A percentile compares a stretch with the other conserved stretches of the same genome.
phyloP scores from a whole-genome alignment of 1,284 basidiomycete species.

The Cutaneotrichosporon cavernicola region DNA sequence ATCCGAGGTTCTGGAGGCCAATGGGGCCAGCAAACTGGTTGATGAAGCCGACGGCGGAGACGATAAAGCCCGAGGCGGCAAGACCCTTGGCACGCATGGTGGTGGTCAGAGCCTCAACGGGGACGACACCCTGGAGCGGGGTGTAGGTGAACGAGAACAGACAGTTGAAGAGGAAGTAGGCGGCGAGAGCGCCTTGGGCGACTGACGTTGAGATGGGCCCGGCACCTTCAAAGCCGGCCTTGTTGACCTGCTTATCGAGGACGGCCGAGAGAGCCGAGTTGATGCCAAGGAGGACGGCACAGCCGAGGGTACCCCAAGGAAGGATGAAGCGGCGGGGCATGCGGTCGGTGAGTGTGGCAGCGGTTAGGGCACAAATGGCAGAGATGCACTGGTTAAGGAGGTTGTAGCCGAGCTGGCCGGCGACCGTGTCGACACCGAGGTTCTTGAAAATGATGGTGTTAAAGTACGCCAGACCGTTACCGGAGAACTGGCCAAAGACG shows the following conservation, averaged over 20 bases:
- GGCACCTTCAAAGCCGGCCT: background rate
- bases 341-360: conserved; percentile 34
- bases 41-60: conserved; percentile 58
- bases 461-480: conserved; percentile 58
- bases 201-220: conserved; percentile 3
- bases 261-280: conserved; percentile 39
- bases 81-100: conserved; percentile 83
- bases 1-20: conserved; percentile 55
- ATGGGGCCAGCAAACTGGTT: conserved; percentile 54
- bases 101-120: conserved; percentile 85
- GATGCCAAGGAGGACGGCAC: conserved; percentile 38
- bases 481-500: conserved; percentile 57
- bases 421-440: conserved; percentile 33
- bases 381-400: conserved; percentile 60
- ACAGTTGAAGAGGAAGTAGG: conserved; percentile 51
- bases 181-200: conserved; percentile 24
- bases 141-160: conserved; percentile 26
- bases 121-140: conserved; percentile 64
- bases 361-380: conserved; percentile 56
- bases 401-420: conserved; percentile 58
- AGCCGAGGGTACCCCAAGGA: conserved; percentile 39
- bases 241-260: conserved; percentile 28
- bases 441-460: conserved; percentile 22
- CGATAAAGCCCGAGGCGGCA: conserved; percentile 54
- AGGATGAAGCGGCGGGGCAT: conserved; percentile 39